Evolutionary conservation across 345 rosid species (phyloP), one percentile per base, ranked within the genome.

Genomic region (Syzygium oleosum): DNA sequence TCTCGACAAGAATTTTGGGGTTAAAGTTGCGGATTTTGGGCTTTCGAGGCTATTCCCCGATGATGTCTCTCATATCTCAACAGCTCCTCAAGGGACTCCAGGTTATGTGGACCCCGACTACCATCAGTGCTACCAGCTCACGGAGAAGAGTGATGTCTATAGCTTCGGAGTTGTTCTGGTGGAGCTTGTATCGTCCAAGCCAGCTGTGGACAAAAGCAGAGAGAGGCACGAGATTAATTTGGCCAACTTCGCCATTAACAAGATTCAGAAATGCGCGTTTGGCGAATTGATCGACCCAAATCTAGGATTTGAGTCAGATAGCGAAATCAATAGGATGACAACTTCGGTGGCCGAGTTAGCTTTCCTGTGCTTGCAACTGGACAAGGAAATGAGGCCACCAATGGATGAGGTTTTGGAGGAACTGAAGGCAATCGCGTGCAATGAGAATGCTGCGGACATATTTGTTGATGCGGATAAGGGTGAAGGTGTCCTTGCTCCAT

Each of bases 1-100:
- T 52, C 89, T 88, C 9, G 89, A 88, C 85, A 85, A 54, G 63
- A 85, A 88, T 58, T 88, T 85, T 31, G 23, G 85, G 6, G 89
- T 88, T 6, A 88, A 88, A 83, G 89, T 88, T 11, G 87, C 79
- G 0, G 89, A 88, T 79, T 88, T 88, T 49, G 89, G 87, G 15
- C 77, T 88, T 34, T 88, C 89, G 2, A 68, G 89, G 78, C 55
- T 78, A 63, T 55, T 88, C 61, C 89, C 80, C 9, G 46, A 19
- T 4, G 85, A 88, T 56, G 89, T 88, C 55, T 52, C 87, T 4
- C 87, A 88, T 15, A 85, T 88, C 25, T 88, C 89, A 1, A 85
- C 87, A 5, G 87, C 89, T n/a, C 89, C 89, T n/a, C 90, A 86
- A 73, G 90, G 90, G 8, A 88, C 88, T 29, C 90, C 90, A 19